Evolutionary conservation across 2,329 filamentous ascomycete species (phyloP), one percentile per base, ranked within the genome.

Genomic region (Claviceps pusilla): DNA sequence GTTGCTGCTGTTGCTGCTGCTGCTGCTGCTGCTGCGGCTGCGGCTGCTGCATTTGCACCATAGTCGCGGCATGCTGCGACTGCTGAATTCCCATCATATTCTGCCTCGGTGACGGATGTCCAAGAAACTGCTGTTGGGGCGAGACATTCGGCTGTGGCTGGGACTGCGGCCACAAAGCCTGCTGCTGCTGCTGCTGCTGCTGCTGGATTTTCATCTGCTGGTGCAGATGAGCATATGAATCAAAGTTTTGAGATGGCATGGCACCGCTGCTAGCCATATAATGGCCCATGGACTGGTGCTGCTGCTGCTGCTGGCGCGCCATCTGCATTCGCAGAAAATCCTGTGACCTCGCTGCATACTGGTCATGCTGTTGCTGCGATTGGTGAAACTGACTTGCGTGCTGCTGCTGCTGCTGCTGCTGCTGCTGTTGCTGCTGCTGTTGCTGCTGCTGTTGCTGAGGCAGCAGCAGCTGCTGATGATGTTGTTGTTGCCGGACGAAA

Each of bases 151-250:
- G 52, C 50, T 62, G 60, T 14, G 57, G 65, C 62, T 64, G 58
- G 1, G 48, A n/a, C 58, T 56, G 62, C 42, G 41, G 33, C 42
- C 47, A 37, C 37, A 47, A 31, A 42, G 48, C 39, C n/a, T 51
- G 51, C 7, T 51, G 53, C n/a, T 47, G 43, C 43, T 46, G 52
- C n/a, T 46, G 43, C 43, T 46, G 43, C n/a, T n/a, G n/a, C 24
- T 56, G 54, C 49, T 56, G 52, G 11, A 43, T 4, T 16, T 50
- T 48, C 45, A 52, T 50, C 41, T 57, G 55, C 43, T 56, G 62
- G 39, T 60, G 59, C 48, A 54, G 61, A 33, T 61, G 59, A 48
- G 55, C 50, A 48, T 54, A 57, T 49, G 70, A 66, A 41, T 55
- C 54, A 7, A 41, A 55, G 42, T 28, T 53, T 14, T 41, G 51